Evolutionary conservation across 306 rosid species (phyloP).

Genomic region (Castanea sativa): DNA sequence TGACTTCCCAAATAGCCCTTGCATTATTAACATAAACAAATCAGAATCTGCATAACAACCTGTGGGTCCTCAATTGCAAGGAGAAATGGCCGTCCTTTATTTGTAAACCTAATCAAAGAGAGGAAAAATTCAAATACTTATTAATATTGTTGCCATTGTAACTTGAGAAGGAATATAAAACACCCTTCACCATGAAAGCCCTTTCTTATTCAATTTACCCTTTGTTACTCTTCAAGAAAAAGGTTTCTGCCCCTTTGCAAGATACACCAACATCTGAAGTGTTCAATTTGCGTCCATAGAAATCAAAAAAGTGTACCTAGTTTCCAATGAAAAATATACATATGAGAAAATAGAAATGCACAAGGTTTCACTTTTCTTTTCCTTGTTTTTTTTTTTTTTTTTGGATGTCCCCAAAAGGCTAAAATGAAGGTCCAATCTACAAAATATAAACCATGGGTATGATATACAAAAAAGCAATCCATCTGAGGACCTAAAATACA

Average conservation of each 20-base stretch:
- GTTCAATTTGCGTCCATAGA: constrained; percentile 90
- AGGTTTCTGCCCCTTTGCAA: constrained; percentile 70
- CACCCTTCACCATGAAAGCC: constrained; percentile 9
- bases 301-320: constrained; percentile 84
- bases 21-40: constrained; percentile 5
- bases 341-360: constrained; percentile 1
- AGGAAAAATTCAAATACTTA: constrained; percentile 1
- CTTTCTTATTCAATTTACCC: constrained; percentile 50
- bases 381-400: background rate
- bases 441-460: background rate
- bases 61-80: constrained; percentile 98
- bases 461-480: background rate
- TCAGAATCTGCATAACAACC: constrained; percentile 43
- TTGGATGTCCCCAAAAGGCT: background rate
- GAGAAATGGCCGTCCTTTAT: constrained; percentile 54
- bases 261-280: constrained; percentile 93
- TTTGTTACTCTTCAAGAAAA: constrained; percentile 63
- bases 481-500: background rate
- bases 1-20: constrained; percentile 1
- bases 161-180: constrained; percentile 1
- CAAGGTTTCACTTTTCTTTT: background rate
- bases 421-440: background rate
- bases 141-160: background rate
- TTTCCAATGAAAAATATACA: constrained; percentile 11
- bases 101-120: constrained; percentile 50